phyloP scores from a whole-genome alignment of 495 filamentous ascomycete species.

The Cudoniella acicularis region DNA sequence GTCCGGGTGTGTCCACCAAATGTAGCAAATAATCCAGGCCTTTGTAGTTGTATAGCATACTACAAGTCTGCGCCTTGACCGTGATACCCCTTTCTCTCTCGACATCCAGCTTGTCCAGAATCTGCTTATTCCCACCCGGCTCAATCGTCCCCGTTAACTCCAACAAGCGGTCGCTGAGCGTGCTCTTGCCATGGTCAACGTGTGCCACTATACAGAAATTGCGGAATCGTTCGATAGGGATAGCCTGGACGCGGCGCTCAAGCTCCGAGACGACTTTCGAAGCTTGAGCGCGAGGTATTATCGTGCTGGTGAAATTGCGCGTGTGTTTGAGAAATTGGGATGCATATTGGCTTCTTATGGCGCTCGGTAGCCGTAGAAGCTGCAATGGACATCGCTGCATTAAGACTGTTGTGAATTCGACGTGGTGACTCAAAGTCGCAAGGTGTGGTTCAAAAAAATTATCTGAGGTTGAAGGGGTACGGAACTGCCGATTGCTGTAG shows the following conservation, averaged over 20 bases:
- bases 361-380: constrained; percentile 25
- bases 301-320: constrained; percentile 18
- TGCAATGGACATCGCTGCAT: constrained; percentile 54
- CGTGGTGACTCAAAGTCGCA: background rate
- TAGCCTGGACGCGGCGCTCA: constrained; percentile 77
- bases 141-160: constrained; percentile 94
- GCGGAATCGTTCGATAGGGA: constrained; percentile 87
- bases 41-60: constrained; percentile 87
- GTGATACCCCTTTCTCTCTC: constrained; percentile 95
- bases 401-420: constrained; percentile 10
- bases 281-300: constrained; percentile 16
- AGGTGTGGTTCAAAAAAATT: constrained; percentile 6
- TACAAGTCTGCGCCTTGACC: constrained; percentile 98
- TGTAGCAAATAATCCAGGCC: constrained; percentile 90
- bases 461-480: constrained; percentile 3
- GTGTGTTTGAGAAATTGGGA: constrained; percentile 19
- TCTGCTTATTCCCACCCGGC: constrained; percentile 85
- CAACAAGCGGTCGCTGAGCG: constrained; percentile 84
- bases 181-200: constrained; percentile 98
- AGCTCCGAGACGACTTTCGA: constrained; percentile 19
- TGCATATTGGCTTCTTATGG: constrained; percentile 23
- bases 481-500: constrained; percentile 11
- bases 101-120: constrained; percentile 94
- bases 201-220: constrained; percentile 99
- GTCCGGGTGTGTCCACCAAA: constrained; percentile 93